phyloP scores from a whole-genome alignment of 2,329 filamentous ascomycete genomes.

The Phaeosphaeria sp. region DNA sequence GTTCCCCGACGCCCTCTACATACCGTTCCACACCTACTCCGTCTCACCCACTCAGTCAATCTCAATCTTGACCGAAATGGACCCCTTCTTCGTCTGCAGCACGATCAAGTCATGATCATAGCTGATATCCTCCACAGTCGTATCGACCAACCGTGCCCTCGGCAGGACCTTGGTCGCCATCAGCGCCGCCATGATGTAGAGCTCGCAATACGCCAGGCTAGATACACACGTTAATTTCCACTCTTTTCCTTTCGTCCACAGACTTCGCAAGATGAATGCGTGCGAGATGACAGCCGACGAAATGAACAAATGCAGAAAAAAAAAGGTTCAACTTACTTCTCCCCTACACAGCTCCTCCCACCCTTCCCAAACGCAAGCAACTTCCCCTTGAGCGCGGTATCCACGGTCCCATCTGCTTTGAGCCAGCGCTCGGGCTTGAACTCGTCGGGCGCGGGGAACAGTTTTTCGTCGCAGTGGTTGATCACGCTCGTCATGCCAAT shows the following conservation, averaged over 20 bases:
- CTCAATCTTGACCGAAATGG: slow-evolving; percentile 30
- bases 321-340: slow-evolving; percentile 27
- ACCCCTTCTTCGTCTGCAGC: slow-evolving; percentile 32
- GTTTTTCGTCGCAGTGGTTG: slow-evolving; percentile 40
- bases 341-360: slow-evolving; percentile 36
- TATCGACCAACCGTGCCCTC: slow-evolving; percentile 30
- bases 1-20: too few species aligned
- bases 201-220: slow-evolving; percentile 32
- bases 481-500: slow-evolving; percentile 39
- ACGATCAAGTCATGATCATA: slow-evolving; percentile 36
- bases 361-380: slow-evolving; percentile 38
- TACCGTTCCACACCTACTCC: too few species aligned
- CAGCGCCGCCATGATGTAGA: slow-evolving; percentile 32
- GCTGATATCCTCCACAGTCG: slow-evolving; percentile 28
- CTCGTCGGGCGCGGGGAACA: slow-evolving; percentile 38
- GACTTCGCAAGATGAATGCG: too few species aligned
- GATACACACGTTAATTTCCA: not conserved
- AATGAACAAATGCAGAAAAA: too few species aligned
- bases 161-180: slow-evolving; percentile 29
- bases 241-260: too few species aligned
- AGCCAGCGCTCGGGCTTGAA: slow-evolving; percentile 47
- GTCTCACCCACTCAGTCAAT: slow-evolving; percentile 17
- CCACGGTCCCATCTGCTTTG: slow-evolving; percentile 19
- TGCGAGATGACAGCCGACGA: too few species aligned
- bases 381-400: slow-evolving; percentile 29